These are phyloP conservation scores for Sideroxylon spinosum DNA, from an alignment of 179 eudicot genomes.

Conservation along the genomic window DNA sequence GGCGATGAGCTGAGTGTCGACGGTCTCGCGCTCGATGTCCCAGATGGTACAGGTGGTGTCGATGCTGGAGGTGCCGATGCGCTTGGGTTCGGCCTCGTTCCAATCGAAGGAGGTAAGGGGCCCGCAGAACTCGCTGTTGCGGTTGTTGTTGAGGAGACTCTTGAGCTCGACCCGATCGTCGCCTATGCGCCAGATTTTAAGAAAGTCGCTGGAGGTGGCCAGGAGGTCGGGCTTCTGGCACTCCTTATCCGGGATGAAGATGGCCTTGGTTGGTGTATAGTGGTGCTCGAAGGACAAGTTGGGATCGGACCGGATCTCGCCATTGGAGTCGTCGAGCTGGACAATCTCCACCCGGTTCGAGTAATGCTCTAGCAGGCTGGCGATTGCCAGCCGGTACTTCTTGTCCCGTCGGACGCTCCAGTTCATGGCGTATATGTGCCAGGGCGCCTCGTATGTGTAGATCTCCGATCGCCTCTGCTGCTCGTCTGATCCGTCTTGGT, in stretches of 20 bases:
- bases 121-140: conserved; percentile 55
- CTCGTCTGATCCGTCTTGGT: conserved; percentile 59
- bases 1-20: conserved; percentile 65
- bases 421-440: conserved; percentile 97
- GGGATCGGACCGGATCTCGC: conserved; percentile 55
- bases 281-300: conserved; percentile 58
- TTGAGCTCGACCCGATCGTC: conserved; percentile 32
- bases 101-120: conserved; percentile 67
- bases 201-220: conserved; percentile 59
- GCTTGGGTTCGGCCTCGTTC: conserved; percentile 66
- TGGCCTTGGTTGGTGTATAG: conserved; percentile 57
- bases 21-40: conserved; percentile 64
- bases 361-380: conserved; percentile 71
- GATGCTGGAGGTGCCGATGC: conserved; percentile 61
- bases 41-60: conserved; percentile 74
- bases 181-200: conserved; percentile 54
- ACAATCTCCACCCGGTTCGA: conserved; percentile 75
- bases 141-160: conserved; percentile 41
- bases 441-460: conserved; percentile 98
- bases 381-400: conserved; percentile 82
- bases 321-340: conserved; percentile 65
- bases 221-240: conserved; percentile 59
- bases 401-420: conserved; percentile 91
- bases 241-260: conserved; percentile 64
- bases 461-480: conserved; percentile 81